Percentiles rank a stretch among this genome's conserved stretches.
These are phyloP conservation scores for Polytrichum formosum DNA, from an alignment of 225 moss, liverwort and hornwort genomes.

Conservation along the genomic window DNA sequence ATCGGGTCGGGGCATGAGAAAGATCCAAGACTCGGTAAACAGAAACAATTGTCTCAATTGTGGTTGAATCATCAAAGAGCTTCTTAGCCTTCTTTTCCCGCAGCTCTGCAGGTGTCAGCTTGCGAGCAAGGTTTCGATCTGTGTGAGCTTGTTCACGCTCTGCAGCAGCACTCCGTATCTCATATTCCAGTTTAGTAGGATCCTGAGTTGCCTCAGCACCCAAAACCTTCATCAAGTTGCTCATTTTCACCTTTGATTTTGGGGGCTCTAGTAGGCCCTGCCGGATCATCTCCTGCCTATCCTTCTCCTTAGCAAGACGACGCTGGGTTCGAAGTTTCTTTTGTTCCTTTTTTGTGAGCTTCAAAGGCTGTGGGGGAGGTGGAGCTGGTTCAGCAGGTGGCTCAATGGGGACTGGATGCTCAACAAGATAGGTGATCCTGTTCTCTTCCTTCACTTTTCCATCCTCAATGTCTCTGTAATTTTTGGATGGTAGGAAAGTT, in stretches of 20 bases:
- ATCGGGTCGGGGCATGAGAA: constrained; percentile 83
- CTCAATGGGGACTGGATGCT: constrained; percentile 98
- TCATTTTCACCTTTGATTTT: constrained; percentile 98
- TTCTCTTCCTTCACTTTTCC: constrained; percentile 53
- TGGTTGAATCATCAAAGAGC: constrained; percentile 79
- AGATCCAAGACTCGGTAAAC: constrained; percentile 86
- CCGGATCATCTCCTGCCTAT: constrained; percentile 99
- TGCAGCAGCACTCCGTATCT: constrained; percentile 89
- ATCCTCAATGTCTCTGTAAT: constrained; percentile 58
- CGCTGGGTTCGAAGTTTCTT: constrained; percentile 96
- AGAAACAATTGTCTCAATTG: constrained; percentile 83
- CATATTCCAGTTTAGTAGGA: constrained; percentile 89
- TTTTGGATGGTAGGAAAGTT: constrained; percentile 60
- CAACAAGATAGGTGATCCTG: constrained; percentile 59
- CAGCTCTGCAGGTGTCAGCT: constrained; percentile 90
- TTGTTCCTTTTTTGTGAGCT: constrained; percentile 94
- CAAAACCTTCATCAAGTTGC: constrained; percentile 99
- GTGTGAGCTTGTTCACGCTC: constrained; percentile 97
- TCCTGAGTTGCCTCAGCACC: constrained; percentile 99
- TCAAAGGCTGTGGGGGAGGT: constrained; percentile 86
- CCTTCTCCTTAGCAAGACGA: constrained; percentile 94
- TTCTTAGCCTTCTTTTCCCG: constrained; percentile 90
- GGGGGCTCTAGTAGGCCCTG: constrained; percentile 96
- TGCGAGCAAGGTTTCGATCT: constrained; percentile 93
- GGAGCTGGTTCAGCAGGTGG: constrained; percentile 93